phyloP scores from a whole-genome alignment of 257 asterid species.

The Solanum etuberosum region DNA sequence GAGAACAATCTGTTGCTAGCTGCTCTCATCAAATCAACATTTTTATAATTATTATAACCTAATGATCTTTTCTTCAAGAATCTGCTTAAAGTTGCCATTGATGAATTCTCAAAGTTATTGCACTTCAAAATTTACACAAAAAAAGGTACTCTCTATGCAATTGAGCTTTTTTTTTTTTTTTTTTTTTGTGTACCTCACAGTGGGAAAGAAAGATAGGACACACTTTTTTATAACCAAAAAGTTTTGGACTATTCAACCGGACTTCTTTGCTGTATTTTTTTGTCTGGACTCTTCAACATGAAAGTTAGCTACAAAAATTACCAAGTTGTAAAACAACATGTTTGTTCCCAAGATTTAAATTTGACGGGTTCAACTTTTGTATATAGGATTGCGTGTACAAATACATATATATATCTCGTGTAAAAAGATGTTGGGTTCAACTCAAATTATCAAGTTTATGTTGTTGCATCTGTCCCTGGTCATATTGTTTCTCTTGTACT shows the following conservation, averaged over 20 bases:
- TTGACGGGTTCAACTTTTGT: neutral
- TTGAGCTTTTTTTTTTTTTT: neutral
- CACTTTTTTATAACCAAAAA: neutral
- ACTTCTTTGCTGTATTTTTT: neutral
- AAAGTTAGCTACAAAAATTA: neutral
- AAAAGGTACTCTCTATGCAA: no score
- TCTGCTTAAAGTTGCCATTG: slow-evolving; percentile 45
- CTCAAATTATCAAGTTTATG: neutral
- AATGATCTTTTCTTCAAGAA: slow-evolving; percentile 24
- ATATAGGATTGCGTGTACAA: neutral
- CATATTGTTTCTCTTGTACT: no score
- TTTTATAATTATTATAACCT: slow-evolving; percentile 1
- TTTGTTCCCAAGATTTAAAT: neutral
- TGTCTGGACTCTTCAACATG: neutral
- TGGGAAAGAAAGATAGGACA: neutral
- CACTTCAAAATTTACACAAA: neutral
- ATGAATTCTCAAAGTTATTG: neutral
- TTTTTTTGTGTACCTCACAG: neutral
- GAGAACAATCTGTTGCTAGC: slow-evolving; percentile 15
- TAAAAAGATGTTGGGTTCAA: neutral
- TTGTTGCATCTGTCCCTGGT: no score
- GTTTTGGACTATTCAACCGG: neutral
- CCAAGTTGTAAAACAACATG: neutral
- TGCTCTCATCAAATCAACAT: slow-evolving; percentile 3
- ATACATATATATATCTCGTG: no score